Evolutionary conservation across 164 flowering plant genomes (phyloP).

Genomic region (Santalum album): DNA sequence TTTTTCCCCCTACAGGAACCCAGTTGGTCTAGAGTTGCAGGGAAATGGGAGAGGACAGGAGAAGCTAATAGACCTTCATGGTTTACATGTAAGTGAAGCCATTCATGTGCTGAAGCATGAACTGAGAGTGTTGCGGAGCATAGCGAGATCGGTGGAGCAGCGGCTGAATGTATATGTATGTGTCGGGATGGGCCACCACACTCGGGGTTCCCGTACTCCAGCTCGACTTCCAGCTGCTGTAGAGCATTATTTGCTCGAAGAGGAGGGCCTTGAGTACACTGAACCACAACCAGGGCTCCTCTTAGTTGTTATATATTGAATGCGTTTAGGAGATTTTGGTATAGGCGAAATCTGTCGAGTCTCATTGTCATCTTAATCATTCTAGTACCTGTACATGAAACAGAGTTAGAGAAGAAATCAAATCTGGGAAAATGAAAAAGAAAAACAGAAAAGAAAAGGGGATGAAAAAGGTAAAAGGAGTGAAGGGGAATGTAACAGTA

Average conservation of each 20-base stretch:
- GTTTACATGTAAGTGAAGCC: slow-evolving; percentile 88
- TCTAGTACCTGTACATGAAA: slow-evolving; percentile 59
- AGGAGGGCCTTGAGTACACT: slow-evolving; percentile 74
- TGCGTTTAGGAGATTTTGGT: slow-evolving; percentile 30
- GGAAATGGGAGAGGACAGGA: slow-evolving; percentile 62
- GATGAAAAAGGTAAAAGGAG: slow-evolving; percentile 1
- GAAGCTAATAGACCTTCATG: slow-evolving; percentile 86
- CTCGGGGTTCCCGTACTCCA: slow-evolving; percentile 81
- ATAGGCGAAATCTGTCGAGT: slow-evolving; percentile 11
- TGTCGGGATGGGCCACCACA: slow-evolving; percentile 97
- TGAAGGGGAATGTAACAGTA: slow-evolving; percentile 17
- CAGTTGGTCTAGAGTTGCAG: slow-evolving; percentile 37
- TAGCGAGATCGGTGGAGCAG: slow-evolving; percentile 71
- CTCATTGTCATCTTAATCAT: slow-evolving; percentile 22
- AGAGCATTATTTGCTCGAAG: slow-evolving; percentile 77
- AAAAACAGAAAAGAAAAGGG: neutral
- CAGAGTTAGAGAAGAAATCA: slow-evolving; percentile 8
- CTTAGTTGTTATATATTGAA: slow-evolving; percentile 78
- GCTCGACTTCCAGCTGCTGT: slow-evolving; percentile 87
- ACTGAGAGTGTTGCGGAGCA: slow-evolving; percentile 47
- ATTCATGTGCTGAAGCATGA: slow-evolving; percentile 77
- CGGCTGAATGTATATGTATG: slow-evolving; percentile 72
- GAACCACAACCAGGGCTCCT: slow-evolving; percentile 96
- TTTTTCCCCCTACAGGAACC: slow-evolving; percentile 43
- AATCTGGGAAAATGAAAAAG: slow-evolving; percentile 8